Evolutionary conservation across 2,329 filamentous ascomycete genomes (phyloP).

Genomic region (Hansfordia pulvinata): DNA sequence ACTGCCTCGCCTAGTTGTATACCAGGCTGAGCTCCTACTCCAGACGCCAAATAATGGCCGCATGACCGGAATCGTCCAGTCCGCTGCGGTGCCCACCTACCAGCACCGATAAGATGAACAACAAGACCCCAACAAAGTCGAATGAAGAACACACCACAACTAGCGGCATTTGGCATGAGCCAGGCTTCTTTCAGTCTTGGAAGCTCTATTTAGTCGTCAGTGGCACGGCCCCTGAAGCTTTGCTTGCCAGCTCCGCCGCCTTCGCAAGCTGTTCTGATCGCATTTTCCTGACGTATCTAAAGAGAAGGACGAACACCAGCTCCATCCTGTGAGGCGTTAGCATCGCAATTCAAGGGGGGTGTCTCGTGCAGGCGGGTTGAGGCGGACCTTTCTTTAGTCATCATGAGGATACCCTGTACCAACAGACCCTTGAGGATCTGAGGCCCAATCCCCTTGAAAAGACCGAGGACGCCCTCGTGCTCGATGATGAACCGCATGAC

Average conservation of each 20-base stretch:
- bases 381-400: conserved; percentile 89
- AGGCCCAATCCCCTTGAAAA: conserved; percentile 94
- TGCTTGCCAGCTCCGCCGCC: conserved; percentile 48
- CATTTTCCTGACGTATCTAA: conserved; percentile 65
- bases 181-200: no score
- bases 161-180: no score
- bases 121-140: no score
- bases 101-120: no score
- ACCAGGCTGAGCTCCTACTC: no score
- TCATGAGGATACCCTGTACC: conserved; percentile 95
- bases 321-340: conserved; percentile 51
- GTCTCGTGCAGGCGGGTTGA: not conserved
- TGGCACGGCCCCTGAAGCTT: no score
- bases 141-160: no score
- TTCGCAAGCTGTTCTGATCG: conserved; percentile 57
- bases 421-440: conserved; percentile 87
- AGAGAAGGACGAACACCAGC: conserved; percentile 71
- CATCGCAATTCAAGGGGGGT: not conserved
- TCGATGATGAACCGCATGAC: conserved; percentile 91
- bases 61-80: no score
- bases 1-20: no score
- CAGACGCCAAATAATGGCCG: no score
- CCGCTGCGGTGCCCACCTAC: no score
- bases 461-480: conserved; percentile 67
- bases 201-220: no score